phyloP scores from a whole-genome alignment of 139 green algal genomes.

The Eudorina sp. region DNA sequence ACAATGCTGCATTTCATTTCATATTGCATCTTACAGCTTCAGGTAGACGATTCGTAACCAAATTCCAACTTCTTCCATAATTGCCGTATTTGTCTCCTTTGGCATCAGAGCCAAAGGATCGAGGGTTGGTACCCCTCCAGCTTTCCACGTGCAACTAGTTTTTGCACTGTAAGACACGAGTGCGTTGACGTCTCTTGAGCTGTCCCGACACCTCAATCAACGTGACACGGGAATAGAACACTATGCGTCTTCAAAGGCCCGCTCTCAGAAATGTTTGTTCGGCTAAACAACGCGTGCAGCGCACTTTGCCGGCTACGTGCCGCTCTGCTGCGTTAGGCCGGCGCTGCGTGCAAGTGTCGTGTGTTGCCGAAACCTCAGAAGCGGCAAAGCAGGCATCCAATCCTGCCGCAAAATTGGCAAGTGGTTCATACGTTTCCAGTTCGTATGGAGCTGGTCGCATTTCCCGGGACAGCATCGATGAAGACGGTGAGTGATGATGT shows the following conservation, averaged over 20 bases:
- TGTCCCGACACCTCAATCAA: slow-evolving; percentile 14
- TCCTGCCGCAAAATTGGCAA: no score
- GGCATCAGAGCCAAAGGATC: no score
- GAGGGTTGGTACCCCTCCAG: no score
- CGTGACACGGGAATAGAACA: neutral
- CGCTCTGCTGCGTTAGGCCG: neutral
- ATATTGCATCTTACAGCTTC: no score
- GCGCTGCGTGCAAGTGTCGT: slow-evolving; percentile 18
- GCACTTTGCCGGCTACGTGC: neutral
- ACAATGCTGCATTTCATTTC: no score
- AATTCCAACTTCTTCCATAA: no score
- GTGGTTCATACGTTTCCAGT: neutral
- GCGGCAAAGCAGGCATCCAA: neutral
- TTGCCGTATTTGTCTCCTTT: no score
- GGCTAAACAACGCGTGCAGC: neutral
- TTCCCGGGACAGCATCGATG: neutral
- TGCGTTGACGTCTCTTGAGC: neutral
- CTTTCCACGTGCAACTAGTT: no score
- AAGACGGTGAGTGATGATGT: neutral
- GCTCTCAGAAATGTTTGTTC: neutral
- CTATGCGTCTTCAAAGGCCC: neutral
- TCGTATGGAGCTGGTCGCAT: slow-evolving; percentile 31
- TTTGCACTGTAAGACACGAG: neutral
- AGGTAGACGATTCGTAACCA: no score
- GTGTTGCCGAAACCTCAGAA: slow-evolving; percentile 19